phyloP scores from a whole-genome alignment of 768 basidiomycete species.

The Macrolepiota dolichaula region DNA sequence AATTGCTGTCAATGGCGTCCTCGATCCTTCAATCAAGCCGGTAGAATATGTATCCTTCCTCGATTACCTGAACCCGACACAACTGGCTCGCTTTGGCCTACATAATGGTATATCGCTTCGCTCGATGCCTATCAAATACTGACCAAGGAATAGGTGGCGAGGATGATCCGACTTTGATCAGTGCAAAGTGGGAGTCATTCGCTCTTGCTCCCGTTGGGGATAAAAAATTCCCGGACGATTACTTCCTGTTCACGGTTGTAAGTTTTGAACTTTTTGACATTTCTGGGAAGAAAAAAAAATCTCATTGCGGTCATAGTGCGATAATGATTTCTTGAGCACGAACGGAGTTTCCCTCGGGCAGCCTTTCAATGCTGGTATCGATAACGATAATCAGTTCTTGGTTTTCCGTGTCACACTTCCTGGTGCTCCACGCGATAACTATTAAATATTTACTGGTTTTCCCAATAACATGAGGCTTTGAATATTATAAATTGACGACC shows the following conservation, averaged over 20 bases:
- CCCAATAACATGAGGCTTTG: too few relatives aligned
- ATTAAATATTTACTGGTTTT: too few relatives aligned
- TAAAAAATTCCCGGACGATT: constrained; percentile 53
- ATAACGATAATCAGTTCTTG: constrained; percentile 58
- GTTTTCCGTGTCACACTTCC: constrained; percentile 58
- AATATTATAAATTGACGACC: too few relatives aligned
- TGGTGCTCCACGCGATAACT: constrained; percentile 17
- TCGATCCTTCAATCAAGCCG: constrained; percentile 44
- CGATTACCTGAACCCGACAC: constrained; percentile 45
- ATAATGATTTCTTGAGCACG: constrained; percentile 60
- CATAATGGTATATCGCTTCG: constrained; percentile 45
- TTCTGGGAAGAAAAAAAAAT: neutral
- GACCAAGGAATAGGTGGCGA: constrained; percentile 35
- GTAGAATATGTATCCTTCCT: constrained; percentile 57
- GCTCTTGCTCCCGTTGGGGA: constrained; percentile 55
- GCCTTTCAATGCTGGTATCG: constrained; percentile 46
- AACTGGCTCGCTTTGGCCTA: constrained; percentile 59
- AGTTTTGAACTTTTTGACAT: constrained; percentile 19
- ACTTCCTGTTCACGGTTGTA: constrained; percentile 63
- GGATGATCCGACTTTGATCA: constrained; percentile 50
- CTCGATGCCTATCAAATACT: neutral
- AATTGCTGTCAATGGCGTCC: constrained; percentile 44
- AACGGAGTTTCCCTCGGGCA: constrained; percentile 45
- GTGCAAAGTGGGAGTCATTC: constrained; percentile 67
- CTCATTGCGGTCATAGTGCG: constrained; percentile 31